Base-by-base conservation (phyloP, 345 rosid genomes). In the Ricinus communis region DNA sequence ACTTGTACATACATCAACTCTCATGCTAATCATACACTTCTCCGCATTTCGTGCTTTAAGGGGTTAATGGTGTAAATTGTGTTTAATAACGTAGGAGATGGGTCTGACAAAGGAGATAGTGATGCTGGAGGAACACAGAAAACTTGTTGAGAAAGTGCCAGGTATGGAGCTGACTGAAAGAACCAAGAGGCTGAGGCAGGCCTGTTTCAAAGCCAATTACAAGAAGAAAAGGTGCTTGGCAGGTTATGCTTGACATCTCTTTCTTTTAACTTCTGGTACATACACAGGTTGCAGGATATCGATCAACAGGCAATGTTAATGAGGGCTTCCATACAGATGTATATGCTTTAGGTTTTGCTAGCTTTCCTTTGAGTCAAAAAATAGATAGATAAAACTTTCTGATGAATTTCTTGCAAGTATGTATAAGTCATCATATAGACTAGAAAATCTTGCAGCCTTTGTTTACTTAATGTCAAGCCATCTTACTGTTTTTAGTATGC, bases 141-240 rank as follows among this genome's bases (percentile, higher is more conserved):
- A 52, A 62, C 71, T 85, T 24, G 64, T 88, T 0, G 86, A 82
- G 58, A 51, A 68, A 51, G 53, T 69, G 45, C 90, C 93, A 1
- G 87, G 83, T 62, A 40, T 74, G 58, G 87, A 86, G 47, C 80
- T 88, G 15, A 67, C 65, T 10, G 83, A 82, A n/a, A 82, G 78
- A 68, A 82, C 88, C 0, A 86, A 83, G 81, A 86, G 69, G 81
- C 74, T 86, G 15, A 80, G 93, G 62, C 93, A 88, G 76, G 87
- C 84, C 52, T 85, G 87, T 63, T 88, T 86, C 82, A 88, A 88
- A 56, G 93, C 88, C 13, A 86, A 83, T 63, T 86, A 88, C 78
- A 83, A 88, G 85, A 86, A 54, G 70, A 75, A 78, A 66, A 80
- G 81, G 27, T 71, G 76, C 21, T 66, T 77, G 76, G 75, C 77